Evolutionary conservation across 345 rosid genomes (phyloP).

Genomic region (Rubroshorea leprosula): DNA sequence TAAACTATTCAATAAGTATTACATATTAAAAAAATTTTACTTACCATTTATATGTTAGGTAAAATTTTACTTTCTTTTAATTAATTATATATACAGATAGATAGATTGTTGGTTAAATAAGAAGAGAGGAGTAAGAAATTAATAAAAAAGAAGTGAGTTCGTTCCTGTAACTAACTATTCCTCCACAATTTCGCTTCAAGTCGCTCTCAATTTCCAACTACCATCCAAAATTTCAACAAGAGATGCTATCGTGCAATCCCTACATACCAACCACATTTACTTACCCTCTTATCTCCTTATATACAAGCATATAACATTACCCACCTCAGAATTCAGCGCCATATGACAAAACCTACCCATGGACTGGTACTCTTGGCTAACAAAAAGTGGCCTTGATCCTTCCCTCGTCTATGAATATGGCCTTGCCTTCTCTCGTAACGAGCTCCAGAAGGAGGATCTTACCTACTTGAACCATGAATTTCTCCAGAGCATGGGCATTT

Average conservation of each 20-base stretch:
- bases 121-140: too few relatives aligned
- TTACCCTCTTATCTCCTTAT: slow-evolving; percentile 16
- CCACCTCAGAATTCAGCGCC: slow-evolving; percentile 12
- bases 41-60: too few relatives aligned
- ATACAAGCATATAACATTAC: slow-evolving; percentile 12
- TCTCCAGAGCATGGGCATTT: slow-evolving; percentile 72
- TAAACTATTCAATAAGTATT: too few relatives aligned
- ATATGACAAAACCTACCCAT: slow-evolving; percentile 18
- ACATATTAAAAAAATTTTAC: too few relatives aligned
- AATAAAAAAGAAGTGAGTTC: background rate
- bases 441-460: slow-evolving; percentile 67
- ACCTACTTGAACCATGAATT: slow-evolving; percentile 66
- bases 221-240: slow-evolving; percentile 26
- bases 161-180: slow-evolving; percentile 6
- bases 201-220: slow-evolving; percentile 38
- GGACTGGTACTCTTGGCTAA: slow-evolving; percentile 94
- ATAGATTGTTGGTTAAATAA: too few relatives aligned
- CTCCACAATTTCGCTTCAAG: slow-evolving; percentile 14
- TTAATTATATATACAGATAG: too few relatives aligned
- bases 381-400: slow-evolving; percentile 52
- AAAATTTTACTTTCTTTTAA: too few relatives aligned
- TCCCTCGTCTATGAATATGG: slow-evolving; percentile 61
- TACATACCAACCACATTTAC: slow-evolving; percentile 27
- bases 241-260: slow-evolving; percentile 1
- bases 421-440: slow-evolving; percentile 47